These are phyloP conservation scores for Metarhizium sp. DNA, from an alignment of 2,329 filamentous ascomycete species.

Conservation along the genomic window DNA sequence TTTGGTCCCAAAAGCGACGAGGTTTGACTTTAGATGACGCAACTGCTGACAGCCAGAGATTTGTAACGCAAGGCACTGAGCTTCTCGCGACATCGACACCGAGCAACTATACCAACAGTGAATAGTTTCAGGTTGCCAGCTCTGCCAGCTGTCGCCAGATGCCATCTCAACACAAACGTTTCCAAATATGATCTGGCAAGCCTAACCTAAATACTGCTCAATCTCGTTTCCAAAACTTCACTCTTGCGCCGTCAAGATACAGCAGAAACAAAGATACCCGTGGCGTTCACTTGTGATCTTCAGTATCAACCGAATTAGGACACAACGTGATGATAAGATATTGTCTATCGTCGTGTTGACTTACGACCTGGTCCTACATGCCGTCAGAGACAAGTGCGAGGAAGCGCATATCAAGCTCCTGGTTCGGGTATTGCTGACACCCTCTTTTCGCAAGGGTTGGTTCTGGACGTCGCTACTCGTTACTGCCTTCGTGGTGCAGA, in stretches of 20 bases:
- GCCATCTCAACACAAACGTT: not conserved
- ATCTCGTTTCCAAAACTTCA: not conserved
- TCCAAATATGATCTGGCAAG: not conserved
- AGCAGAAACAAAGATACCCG: not conserved
- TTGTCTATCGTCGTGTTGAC: not conserved
- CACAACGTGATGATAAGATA: not conserved
- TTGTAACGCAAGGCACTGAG: not conserved
- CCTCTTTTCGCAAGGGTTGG: not conserved
- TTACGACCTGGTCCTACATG: not conserved
- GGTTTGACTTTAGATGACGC: not conserved
- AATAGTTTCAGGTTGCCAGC: not conserved
- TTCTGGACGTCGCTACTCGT: not conserved
- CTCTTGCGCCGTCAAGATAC: not conserved
- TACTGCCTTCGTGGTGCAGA: not conserved
- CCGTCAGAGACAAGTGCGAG: not conserved
- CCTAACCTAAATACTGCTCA: not conserved
- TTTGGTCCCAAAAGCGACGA: no score
- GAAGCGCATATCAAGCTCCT: not conserved
- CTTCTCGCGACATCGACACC: not conserved
- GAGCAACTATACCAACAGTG: not conserved
- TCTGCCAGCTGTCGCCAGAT: constrained; percentile 6
- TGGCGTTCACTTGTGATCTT: not conserved
- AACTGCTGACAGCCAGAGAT: not conserved
- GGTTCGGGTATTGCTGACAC: not conserved
- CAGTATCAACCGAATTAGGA: not conserved